Evolutionary conservation across 208 protist species (phyloP).

Genomic region (Naegleria fowleri): DNA sequence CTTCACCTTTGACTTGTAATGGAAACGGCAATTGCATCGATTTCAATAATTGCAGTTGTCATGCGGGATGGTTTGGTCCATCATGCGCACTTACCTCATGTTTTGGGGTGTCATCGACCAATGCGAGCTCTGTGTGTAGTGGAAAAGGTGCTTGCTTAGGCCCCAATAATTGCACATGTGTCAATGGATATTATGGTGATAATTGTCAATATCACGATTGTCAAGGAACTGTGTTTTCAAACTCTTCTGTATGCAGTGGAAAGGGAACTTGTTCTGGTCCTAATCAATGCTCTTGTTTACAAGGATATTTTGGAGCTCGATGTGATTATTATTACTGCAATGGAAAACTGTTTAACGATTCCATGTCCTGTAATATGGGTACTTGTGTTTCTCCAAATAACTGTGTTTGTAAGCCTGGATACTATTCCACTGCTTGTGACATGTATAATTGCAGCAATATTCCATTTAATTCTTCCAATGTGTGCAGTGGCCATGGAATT

Average conservation of each 20-base stretch:
- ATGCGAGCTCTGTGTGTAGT: not conserved
- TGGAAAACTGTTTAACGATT: not conserved
- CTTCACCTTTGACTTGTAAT: not conserved
- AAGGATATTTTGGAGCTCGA: not conserved
- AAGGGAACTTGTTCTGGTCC: not conserved
- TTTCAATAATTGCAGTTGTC: not conserved
- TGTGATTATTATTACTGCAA: not conserved
- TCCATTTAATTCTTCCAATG: not conserved
- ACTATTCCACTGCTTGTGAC: not conserved
- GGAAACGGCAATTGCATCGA: not conserved
- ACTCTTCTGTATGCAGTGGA: not conserved
- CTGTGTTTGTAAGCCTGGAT: not conserved
- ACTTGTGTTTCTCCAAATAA: not conserved
- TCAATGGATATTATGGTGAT: not conserved
- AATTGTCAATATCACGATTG: not conserved
- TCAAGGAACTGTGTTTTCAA: not conserved
- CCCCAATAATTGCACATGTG: not conserved
- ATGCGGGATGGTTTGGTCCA: not conserved
- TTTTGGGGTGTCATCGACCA: not conserved
- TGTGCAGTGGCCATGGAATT: not conserved
- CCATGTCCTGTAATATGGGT: not conserved
- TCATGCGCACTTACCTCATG: not conserved
- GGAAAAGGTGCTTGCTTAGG: not conserved
- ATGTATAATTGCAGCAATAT: not conserved
- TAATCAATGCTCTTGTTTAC: not conserved